Conservation (phyloP, 1,284 basidiomycete genomes). For the Marasmius fiardii region DNA sequence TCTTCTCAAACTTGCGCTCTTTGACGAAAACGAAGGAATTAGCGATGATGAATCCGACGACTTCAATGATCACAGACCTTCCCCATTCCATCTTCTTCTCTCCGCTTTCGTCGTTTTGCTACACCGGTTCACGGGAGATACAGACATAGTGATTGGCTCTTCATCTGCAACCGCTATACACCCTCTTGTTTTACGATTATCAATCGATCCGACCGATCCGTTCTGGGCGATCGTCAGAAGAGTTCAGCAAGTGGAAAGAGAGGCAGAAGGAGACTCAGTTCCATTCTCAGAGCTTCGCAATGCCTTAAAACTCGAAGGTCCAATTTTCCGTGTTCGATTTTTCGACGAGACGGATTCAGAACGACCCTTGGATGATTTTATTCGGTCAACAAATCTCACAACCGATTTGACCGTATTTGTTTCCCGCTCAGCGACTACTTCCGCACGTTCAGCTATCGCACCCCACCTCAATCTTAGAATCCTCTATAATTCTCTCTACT, state of each 20-base stretch:
- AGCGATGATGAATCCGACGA: conserved; percentile 54
- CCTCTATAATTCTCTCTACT: conserved; percentile 94
- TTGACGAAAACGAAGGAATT: conserved; percentile 52
- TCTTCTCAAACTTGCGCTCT: conserved; percentile 76
- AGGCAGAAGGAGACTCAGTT: conserved; percentile 82
- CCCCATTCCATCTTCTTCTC: conserved; percentile 89
- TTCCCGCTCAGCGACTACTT: conserved; percentile 55
- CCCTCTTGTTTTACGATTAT: conserved; percentile 83
- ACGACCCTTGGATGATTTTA: conserved; percentile 68
- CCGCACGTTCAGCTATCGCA: conserved; percentile 69
- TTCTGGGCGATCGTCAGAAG: conserved; percentile 92
- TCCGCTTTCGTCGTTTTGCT: conserved; percentile 90
- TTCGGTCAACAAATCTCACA: conserved; percentile 78
- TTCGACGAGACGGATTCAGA: conserved; percentile 81
- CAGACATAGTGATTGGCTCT: conserved; percentile 90
- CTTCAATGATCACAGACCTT: conserved; percentile 50
- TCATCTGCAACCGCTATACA: conserved; percentile 78
- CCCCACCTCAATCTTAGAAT: conserved; percentile 84
- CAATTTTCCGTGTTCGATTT: conserved; percentile 93
- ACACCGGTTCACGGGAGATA: conserved; percentile 96
- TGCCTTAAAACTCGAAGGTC: conserved; percentile 63
- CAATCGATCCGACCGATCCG: conserved; percentile 84
- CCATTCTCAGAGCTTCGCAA: conserved; percentile 82
- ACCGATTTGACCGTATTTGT: conserved; percentile 91
- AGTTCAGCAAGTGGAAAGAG: conserved; percentile 81